Conservation (phyloP, 2,329 filamentous ascomycete species). For the Aureobasidium namibiae region DNA sequence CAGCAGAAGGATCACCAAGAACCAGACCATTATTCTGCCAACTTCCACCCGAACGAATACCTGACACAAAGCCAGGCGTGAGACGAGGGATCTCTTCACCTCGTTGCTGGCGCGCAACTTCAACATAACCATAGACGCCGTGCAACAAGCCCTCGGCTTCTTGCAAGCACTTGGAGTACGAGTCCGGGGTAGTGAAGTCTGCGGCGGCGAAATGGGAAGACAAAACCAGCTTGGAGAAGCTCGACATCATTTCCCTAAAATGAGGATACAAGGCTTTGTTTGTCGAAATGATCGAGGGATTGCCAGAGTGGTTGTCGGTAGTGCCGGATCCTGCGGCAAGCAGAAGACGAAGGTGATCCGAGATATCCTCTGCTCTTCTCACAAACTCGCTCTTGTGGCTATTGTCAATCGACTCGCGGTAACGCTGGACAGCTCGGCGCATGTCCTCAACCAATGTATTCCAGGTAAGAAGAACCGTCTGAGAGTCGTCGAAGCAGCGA, state of each 20-base stretch:
- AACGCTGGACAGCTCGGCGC: slow-evolving; percentile 80
- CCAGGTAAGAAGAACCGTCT: slow-evolving; percentile 76
- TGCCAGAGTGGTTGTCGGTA: slow-evolving; percentile 96
- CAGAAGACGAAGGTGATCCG: slow-evolving; percentile 84
- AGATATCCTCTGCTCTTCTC: slow-evolving; percentile 91
- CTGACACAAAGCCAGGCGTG: slow-evolving; percentile 85
- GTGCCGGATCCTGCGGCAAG: slow-evolving; percentile 95
- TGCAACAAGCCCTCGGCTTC: slow-evolving; percentile 95
- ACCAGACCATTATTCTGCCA: slow-evolving; percentile 66
- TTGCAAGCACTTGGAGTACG: slow-evolving; percentile 87
- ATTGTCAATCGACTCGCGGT: slow-evolving; percentile 79
- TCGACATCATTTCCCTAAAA: slow-evolving; percentile 99
- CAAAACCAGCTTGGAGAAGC: slow-evolving; percentile 97
- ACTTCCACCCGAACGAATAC: slow-evolving; percentile 73
- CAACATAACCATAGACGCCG: slow-evolving; percentile 92
- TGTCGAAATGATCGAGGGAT: slow-evolving; percentile 97
- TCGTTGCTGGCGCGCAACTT: slow-evolving; percentile 85
- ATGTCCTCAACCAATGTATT: slow-evolving; percentile 84
- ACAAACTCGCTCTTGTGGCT: slow-evolving; percentile 86
- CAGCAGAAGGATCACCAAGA: slow-evolving; percentile 57
- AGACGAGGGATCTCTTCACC: slow-evolving; percentile 90
- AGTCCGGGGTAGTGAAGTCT: slow-evolving; percentile 91
- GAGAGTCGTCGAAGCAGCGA: slow-evolving; percentile 87
- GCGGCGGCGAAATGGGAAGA: slow-evolving; percentile 96
- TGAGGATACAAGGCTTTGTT: slow-evolving; percentile 97